Conservation (phyloP, 31 red algal species). For the Bonnemaisonia californica region DNA sequence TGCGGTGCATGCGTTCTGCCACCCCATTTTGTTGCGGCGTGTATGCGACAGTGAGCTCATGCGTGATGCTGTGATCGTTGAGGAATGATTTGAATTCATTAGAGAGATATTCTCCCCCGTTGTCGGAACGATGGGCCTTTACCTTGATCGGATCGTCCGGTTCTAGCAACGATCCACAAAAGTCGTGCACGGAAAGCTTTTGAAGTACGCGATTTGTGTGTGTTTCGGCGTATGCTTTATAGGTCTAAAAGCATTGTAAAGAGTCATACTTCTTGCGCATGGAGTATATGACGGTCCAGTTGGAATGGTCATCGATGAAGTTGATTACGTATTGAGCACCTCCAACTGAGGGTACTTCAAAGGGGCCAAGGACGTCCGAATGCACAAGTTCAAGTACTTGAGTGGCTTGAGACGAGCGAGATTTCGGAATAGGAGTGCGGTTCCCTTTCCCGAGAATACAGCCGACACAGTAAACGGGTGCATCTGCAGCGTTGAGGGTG, state of each 20-base stretch:
- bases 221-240: not conserved
- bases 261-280: not conserved
- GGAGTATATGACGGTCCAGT: not conserved
- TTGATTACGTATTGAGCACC: not conserved
- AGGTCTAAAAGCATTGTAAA: not conserved
- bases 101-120: conserved; percentile 11
- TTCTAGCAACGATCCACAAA: too few relatives aligned
- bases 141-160: too few relatives aligned
- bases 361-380: too few relatives aligned
- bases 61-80: not conserved
- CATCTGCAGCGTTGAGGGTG: too few relatives aligned
- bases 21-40: conserved; percentile 10
- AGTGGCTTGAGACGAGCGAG: too few relatives aligned
- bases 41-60: conserved; percentile 18
- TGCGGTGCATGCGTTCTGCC: conserved; percentile 2
- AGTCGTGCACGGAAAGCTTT: too few relatives aligned
- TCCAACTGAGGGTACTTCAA: not conserved
- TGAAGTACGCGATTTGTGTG: too few relatives aligned
- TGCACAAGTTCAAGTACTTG: too few relatives aligned
- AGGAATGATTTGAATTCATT: not conserved
- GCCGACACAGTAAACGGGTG: too few relatives aligned
- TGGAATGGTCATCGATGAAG: conserved; percentile 21
- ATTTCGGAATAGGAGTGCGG: too few relatives aligned
- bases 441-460: too few relatives aligned
- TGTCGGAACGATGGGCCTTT: not conserved